Evolutionary conservation across 73 alveolate genomes (phyloP), one percentile per base, ranked within the genome.

Genomic region (Paramecium octaurelia): DNA sequence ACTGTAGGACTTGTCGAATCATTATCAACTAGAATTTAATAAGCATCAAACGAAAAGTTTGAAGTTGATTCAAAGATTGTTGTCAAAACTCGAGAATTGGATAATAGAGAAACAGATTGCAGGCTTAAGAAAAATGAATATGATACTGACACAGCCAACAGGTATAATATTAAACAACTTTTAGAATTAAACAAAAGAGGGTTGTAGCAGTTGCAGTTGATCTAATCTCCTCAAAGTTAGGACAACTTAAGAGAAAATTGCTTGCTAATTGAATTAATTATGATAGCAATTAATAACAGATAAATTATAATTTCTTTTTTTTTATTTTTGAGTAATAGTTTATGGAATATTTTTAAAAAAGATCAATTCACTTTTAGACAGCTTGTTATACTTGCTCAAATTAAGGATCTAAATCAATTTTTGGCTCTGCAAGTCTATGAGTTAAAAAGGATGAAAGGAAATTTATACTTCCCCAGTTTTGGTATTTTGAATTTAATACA

Each of bases 191-290:
- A 40, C 40, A 77, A 44, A 77, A 77, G 71, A 77, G 48, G 12
- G 46, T 10, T 77, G 48, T 77, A 21, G 75, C 31, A 38, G 90
- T 77, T 77, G 90, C 90, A 18, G 90, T 77, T 77, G 90, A 77
- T 77, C 48, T 77, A 44, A 77, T 77, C 71, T 42, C 90, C 4
- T 77, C 90, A 20, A 77, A 77, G 48, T 77, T 77, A 77, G 90
- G 90, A 38, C 70, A 77, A 77, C 71, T 77, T 21, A 77, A 77
- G 90, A 77, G 70, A 77, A 31, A 70, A 70, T 70, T 70, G 86
- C 86, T 70, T 70, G 86, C 77, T 24, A 59, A 59, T 59, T 59
- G 77, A 59, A 11, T 23, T 59, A 8, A 59, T 59, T 59, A 59
- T 59, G 23, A 59, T 48, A 48, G 23, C 60, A 48, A 48, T 48